Percentiles rank a stretch among this genome's conserved stretches.
Evolutionary conservation across 768 basidiomycete genomes (phyloP).

Genomic region (Tricholoma sp.): DNA sequence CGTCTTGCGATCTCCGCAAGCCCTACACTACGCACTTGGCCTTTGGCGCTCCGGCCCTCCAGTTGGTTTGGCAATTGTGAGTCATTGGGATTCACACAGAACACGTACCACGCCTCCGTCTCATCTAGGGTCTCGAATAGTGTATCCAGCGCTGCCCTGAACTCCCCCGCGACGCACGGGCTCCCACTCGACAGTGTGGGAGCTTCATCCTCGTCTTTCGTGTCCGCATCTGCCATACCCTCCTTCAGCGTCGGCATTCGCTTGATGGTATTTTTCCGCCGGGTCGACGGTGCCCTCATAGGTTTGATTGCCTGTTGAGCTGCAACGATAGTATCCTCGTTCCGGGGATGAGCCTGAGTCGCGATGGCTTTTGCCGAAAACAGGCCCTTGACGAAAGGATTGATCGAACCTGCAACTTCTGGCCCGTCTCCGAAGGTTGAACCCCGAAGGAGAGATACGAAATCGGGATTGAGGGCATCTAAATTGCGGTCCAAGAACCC

Average conservation of each 20-base stretch:
- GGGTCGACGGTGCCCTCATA: slow-evolving; percentile 87
- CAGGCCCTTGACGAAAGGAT: slow-evolving; percentile 87
- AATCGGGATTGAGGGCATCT: slow-evolving; percentile 88
- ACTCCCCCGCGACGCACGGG: slow-evolving; percentile 85
- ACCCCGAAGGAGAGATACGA: slow-evolving; percentile 84
- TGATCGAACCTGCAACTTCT: slow-evolving; percentile 75
- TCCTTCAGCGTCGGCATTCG: slow-evolving; percentile 52
- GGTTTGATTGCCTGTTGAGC: slow-evolving; percentile 93
- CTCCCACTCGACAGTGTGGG: slow-evolving; percentile 29
- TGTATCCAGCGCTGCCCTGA: slow-evolving; percentile 77
- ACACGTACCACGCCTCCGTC: slow-evolving; percentile 86
- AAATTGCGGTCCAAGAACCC: slow-evolving; percentile 85
- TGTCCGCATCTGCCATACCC: slow-evolving; percentile 38
- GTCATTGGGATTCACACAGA: slow-evolving; percentile 94
- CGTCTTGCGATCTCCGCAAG: slow-evolving; percentile 73
- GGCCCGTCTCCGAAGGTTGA: slow-evolving; percentile 39
- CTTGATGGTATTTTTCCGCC: slow-evolving; percentile 71
- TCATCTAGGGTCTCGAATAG: slow-evolving; percentile 86
- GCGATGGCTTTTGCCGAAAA: slow-evolving; percentile 89
- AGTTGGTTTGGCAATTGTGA: slow-evolving; percentile 91
- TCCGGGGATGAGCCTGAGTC: slow-evolving; percentile 85
- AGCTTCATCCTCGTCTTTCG: slow-evolving; percentile 49
- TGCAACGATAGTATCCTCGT: slow-evolving; percentile 93
- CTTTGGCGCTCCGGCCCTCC: slow-evolving; percentile 87
- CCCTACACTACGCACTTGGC: slow-evolving; percentile 81